Evolutionary conservation across 116 monocot species (phyloP), one percentile per base, ranked within the genome.

Genomic region (Trichopus zeylanicus): DNA sequence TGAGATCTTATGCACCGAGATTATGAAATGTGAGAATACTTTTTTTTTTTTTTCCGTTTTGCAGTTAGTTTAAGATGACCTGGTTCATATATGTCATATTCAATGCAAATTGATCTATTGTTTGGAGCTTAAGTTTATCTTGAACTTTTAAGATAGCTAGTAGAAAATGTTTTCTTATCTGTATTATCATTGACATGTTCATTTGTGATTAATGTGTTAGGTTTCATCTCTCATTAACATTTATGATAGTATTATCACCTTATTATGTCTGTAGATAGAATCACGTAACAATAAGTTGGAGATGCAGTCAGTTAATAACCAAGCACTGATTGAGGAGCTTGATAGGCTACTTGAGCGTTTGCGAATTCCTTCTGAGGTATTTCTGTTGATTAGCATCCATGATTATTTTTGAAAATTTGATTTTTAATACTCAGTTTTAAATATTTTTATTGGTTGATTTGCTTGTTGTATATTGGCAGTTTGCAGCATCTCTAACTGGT

Each of bases 211-310:
- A n/a, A n/a, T n/a, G n/a, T n/a, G n/a, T n/a, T n/a, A n/a, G n/a
- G n/a, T n/a, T n/a, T n/a, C n/a, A n/a, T n/a, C n/a, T n/a, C n/a
- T n/a, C n/a, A n/a, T n/a, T n/a, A n/a, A n/a, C n/a, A n/a, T n/a
- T n/a, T 7, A 56, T 98, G 65, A n/a, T n/a, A n/a, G n/a, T n/a
- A n/a, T n/a, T 12, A 42, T 13, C 65, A 52, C 12, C 24, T 76
- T 24, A 42, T 68, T 49, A 24, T 62, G 61, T 55, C 75, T 77
- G 60, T 83, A 99, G 99, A 99, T 99, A 61, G 99, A 99, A 78
- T 86, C 85, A 29, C 88, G 92, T 31, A 99, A 99, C 53, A 92
- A 99, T 63, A 88, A 83, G 65, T 67, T 99, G 67, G 99, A 99
- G 73, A 76, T 86, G 86, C 99, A 92, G 57, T 99, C 88, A 77